phyloP scores from a whole-genome alignment of 192 early-diverging fungal species.

The Allomyces arbusculus region DNA sequence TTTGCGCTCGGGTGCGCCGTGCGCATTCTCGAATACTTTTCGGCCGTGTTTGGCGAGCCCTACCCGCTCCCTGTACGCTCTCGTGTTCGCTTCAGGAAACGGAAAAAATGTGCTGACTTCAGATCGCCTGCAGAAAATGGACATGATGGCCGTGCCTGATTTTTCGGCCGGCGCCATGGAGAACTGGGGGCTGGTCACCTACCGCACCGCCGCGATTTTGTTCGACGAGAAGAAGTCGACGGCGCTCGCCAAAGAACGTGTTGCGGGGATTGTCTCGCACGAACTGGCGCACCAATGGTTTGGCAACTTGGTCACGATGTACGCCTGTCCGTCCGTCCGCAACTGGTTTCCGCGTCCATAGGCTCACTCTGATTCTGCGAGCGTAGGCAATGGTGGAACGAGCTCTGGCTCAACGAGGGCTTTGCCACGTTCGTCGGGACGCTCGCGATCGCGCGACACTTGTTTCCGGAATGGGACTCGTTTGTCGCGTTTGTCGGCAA shows the following conservation, averaged over 20 bases:
- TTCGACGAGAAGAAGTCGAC: slow-evolving; percentile 30
- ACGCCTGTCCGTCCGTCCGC: not conserved
- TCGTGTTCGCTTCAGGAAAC: slow-evolving; percentile 2
- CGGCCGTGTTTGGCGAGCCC: slow-evolving; percentile 42
- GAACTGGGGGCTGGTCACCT: slow-evolving; percentile 73
- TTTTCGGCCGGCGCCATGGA: slow-evolving; percentile 66
- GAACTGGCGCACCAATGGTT: slow-evolving; percentile 76
- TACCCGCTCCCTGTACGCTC: slow-evolving; percentile 38
- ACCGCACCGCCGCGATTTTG: slow-evolving; percentile 45
- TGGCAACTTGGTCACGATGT: slow-evolving; percentile 70
- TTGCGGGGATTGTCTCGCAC: slow-evolving; percentile 53
- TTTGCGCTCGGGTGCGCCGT: slow-evolving; percentile 52
- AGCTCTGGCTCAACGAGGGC: slow-evolving; percentile 73
- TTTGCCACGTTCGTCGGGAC: slow-evolving; percentile 67
- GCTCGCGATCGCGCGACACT: slow-evolving; percentile 45
- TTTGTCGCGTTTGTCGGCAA: slow-evolving; percentile 50
- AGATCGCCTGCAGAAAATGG: slow-evolving; percentile 41
- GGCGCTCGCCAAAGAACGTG: slow-evolving; percentile 32
- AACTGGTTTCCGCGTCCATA: no score
- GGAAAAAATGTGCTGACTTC: no score
- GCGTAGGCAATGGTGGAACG: slow-evolving; percentile 23
- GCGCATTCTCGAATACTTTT: slow-evolving; percentile 46
- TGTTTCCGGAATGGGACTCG: slow-evolving; percentile 60
- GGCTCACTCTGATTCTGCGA: no score
- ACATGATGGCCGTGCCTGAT: slow-evolving; percentile 57